phyloP scores from a whole-genome alignment of 805 yeast genomes.

The Candida khao-thaluensis region DNA sequence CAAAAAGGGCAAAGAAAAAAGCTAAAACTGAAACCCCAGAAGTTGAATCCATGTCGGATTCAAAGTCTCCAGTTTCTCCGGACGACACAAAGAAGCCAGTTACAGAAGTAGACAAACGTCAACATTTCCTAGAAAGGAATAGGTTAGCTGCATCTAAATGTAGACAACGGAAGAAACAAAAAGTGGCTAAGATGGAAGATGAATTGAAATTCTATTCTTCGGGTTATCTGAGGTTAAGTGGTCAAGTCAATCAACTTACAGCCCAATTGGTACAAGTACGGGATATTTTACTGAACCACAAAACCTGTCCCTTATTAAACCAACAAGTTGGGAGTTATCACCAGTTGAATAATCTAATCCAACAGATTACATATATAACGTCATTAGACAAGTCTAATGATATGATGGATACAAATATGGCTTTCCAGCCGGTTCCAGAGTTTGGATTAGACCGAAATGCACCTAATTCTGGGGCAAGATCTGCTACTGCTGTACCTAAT shows the following conservation, averaged over 20 bases:
- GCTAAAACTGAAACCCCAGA: slow-evolving; percentile 14
- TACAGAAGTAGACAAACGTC: slow-evolving; percentile 52
- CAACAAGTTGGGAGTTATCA: slow-evolving; percentile 49
- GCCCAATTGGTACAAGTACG: slow-evolving; percentile 56
- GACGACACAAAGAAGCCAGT: slow-evolving; percentile 10
- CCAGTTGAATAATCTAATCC: slow-evolving; percentile 42
- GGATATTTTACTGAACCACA: slow-evolving; percentile 48
- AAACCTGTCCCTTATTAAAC: slow-evolving; percentile 43
- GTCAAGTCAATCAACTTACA: slow-evolving; percentile 56
- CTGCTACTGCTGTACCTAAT: slow-evolving; percentile 7
- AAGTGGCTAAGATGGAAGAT: slow-evolving; percentile 76
- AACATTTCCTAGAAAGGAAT: slow-evolving; percentile 80
- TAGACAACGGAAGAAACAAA: slow-evolving; percentile 89
- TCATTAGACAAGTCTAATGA: slow-evolving; percentile 24
- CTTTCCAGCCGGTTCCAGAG: too few relatives aligned
- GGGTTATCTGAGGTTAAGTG: slow-evolving; percentile 66
- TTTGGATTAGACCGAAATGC: too few relatives aligned
- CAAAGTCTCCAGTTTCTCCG: slow-evolving; percentile 3
- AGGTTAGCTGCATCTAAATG: slow-evolving; percentile 95
- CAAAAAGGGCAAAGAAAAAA: slow-evolving; percentile 8
- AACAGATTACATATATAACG: slow-evolving; percentile 29
- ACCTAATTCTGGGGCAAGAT: slow-evolving; percentile 10
- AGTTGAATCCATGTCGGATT: slow-evolving; percentile 1
- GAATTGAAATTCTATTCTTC: slow-evolving; percentile 68
- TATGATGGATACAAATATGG: too few relatives aligned